Evolutionary conservation across 1,284 basidiomycete genomes (phyloP), one percentile per base, ranked within the genome.

Genomic region (Boletus calvinii): DNA sequence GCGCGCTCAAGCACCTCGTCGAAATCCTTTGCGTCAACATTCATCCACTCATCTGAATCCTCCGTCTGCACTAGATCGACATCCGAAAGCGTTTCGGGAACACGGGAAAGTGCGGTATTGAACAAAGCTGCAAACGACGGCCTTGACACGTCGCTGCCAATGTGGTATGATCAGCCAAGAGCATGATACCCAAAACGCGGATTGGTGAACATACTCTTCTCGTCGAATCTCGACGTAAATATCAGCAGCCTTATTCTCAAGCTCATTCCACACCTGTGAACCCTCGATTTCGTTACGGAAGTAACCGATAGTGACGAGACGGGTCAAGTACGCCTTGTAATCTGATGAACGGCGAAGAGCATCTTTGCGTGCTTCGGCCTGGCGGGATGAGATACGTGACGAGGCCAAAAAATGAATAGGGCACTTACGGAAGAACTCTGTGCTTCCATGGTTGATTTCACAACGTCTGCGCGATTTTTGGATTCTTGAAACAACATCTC

Each of bases 401-500:
- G 5, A 30, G 24, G 6, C 18, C 6, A 4, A 20, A n/a, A 30
- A 38, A 24, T 22, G 22, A 24, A 22, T 20, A 26, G 6, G 2
- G 48, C 15, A 67, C 78, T 54, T 62, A 87, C 87, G 15, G 79
- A 80, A 54, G 76, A 75, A 31, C 69, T 63, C 11, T 70, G 59
- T 26, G 62, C 70, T 41, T 78, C 76, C 24, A 68, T 52, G 20
- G 67, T 75, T 10, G 65, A 62, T 39, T 68, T 74, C 12, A 69
- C 58, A 4, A 59, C 60, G 26, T 76, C 74, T 54, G 67, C 68
- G 56, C 74, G 77, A 60, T 72, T 70, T 72, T 90, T 83, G 63
- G 81, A 81, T 69, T 94, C 88, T 72, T 93, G 82, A 69, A 90
- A 97, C 48, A 95, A 78, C 80, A 97, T 97, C 73, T 98, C 94